Evolutionary conservation across 1,284 basidiomycete species (phyloP), one percentile per base, ranked within the genome.

Genomic region (Cryptococcus sp.): DNA sequence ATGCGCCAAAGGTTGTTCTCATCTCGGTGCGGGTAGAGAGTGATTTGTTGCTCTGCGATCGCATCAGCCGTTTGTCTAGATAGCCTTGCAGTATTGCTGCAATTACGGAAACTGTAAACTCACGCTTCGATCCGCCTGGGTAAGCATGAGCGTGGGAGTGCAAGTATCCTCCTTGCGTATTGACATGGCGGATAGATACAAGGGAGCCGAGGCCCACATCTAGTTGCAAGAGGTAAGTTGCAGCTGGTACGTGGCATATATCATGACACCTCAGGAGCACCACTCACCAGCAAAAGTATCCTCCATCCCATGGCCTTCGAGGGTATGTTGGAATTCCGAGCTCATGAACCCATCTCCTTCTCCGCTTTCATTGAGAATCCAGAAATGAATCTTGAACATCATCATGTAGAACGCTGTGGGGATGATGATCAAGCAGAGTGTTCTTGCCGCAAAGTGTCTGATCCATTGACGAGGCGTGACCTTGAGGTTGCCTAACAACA

Each of bases 261-360:
- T 34, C 2, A 10, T 5, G 23, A 47, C 53, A 29, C 16, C 22
- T 13, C 22, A 38, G 45, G 44, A 23, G 19, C 6, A n/a, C 19
- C 45, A 77, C 85, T 62, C 56, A 89, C 89, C 88, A 20, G 92
- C 90, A 76, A 81, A 95, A 0, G 95, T 99, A 77, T 99, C 92
- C 8, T 82, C 81, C 94, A 98, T 97, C 17, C 87, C 85, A 57
- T 88, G 87, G 8, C 93, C 93, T n/a, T 87, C 82, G 8, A 99
- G 83, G 0, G 94, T 97, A 74, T 98, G 94, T 78, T 97, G 94
- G 80, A 99, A 99, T 70, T 93, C 92, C 15, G 93, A 91, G 80
- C 89, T 94, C 96, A 99, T 99, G 79, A 99, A 99, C 0, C 93
- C 92, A 76, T 99, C 96, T 1, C 96, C 96, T 58, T 97, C 93